phyloP scores from a whole-genome alignment of 148 eudicot genomes.

The Chenopodium quinoa region DNA sequence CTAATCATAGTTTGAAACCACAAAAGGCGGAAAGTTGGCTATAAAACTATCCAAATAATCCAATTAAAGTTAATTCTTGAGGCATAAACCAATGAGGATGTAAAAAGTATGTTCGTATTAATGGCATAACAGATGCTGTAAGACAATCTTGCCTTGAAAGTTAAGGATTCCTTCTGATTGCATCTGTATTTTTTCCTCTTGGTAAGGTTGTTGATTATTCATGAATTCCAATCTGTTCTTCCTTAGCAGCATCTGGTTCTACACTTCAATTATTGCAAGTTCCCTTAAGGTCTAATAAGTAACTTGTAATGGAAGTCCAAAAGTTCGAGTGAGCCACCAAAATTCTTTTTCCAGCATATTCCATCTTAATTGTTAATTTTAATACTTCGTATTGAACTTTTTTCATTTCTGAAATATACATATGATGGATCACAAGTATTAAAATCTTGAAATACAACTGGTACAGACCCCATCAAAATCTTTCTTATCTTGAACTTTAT shows the following conservation, averaged over 20 bases:
- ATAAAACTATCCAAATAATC: background rate
- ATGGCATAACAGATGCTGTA: too few species aligned
- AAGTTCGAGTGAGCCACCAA: background rate
- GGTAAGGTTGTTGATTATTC: background rate
- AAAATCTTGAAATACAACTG: background rate
- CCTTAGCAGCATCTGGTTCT: slow-evolving; percentile 22
- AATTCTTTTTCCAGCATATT: slow-evolving; percentile 3
- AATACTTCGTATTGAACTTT: background rate
- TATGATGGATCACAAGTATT: background rate
- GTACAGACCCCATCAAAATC: slow-evolving; percentile 1
- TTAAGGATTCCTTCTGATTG: background rate
- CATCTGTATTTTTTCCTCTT: background rate
- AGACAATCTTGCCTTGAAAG: background rate
- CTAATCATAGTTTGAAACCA: background rate
- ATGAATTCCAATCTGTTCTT: background rate
- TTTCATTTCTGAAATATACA: background rate
- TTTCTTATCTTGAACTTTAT: slow-evolving; percentile 1
- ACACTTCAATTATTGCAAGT: background rate
- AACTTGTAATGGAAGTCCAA: slow-evolving; percentile 5
- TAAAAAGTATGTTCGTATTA: too few species aligned
- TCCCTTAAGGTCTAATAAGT: background rate
- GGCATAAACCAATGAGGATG: too few species aligned
- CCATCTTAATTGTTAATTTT: background rate
- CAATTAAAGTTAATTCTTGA: too few species aligned
- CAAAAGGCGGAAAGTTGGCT: background rate